phyloP scores from a whole-genome alignment of 768 basidiomycete genomes.

The Tephrocybe sp. region DNA sequence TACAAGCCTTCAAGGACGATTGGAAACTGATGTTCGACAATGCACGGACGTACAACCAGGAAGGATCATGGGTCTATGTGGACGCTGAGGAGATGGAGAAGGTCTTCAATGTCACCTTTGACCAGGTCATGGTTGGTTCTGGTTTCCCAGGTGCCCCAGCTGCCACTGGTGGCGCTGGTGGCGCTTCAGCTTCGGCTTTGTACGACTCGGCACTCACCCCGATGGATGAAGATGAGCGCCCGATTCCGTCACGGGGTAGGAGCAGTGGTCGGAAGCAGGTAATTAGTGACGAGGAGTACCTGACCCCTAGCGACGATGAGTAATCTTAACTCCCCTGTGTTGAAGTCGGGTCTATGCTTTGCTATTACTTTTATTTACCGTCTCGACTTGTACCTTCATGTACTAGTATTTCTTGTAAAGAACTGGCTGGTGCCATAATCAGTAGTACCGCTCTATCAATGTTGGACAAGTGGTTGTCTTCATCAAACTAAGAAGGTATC shows the following conservation, averaged over 20 bases:
- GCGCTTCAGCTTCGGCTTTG: conserved; percentile 45
- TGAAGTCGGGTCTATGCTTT: neutral
- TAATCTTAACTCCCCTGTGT: conserved; percentile 18
- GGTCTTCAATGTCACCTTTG: conserved; percentile 72
- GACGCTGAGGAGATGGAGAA: conserved; percentile 92
- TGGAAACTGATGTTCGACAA: conserved; percentile 93
- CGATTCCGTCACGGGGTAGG: conserved; percentile 47
- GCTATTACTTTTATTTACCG: conserved; percentile 9
- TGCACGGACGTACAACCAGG: conserved; percentile 90
- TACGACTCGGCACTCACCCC: conserved; percentile 69
- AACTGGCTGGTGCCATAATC: neutral
- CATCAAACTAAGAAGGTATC: no score
- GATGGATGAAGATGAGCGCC: conserved; percentile 78
- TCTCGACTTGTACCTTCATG: conserved; percentile 1
- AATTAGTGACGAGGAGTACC: conserved; percentile 68
- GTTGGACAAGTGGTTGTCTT: no score
- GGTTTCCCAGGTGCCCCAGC: conserved; percentile 72
- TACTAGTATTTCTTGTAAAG: conserved; percentile 13
- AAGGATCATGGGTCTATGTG: conserved; percentile 92
- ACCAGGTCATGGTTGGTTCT: conserved; percentile 59
- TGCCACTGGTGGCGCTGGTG: conserved; percentile 20
- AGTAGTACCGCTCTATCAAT: conserved; percentile 3
- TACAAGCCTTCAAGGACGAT: conserved; percentile 71
- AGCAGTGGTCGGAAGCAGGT: conserved; percentile 70
- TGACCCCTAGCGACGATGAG: conserved; percentile 78